Conservation (phyloP, 306 rosid species). For the Gastrolobium villosum region DNA sequence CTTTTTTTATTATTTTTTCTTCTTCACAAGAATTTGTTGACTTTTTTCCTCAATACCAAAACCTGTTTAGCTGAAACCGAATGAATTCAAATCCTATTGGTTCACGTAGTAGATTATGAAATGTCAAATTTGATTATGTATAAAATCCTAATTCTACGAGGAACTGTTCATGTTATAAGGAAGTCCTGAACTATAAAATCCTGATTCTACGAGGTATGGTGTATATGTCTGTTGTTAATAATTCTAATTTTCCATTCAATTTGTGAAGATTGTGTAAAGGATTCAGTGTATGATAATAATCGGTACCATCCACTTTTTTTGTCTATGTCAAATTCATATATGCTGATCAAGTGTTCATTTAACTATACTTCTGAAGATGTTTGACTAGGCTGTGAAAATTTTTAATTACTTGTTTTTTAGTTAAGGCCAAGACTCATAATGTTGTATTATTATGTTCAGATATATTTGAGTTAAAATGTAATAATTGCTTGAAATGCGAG, state of each 20-base stretch:
- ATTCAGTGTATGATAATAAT: neutral
- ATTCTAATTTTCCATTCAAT: neutral
- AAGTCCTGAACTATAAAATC: neutral
- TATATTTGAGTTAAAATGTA: constrained; percentile 8
- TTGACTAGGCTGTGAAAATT: neutral
- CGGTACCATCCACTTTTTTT: neutral
- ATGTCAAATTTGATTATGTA: neutral
- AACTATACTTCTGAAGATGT: neutral
- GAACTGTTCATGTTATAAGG: no score
- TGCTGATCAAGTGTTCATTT: constrained; percentile 25
- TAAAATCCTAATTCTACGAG: neutral
- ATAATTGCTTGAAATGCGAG: constrained; percentile 6
- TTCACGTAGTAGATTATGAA: neutral
- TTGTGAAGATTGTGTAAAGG: constrained; percentile 3
- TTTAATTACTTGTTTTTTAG: neutral
- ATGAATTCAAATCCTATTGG: neutral
- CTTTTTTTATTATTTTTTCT: no score
- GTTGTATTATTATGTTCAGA: neutral
- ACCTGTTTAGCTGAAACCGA: neutral
- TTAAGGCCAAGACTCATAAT: neutral
- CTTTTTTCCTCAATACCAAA: neutral
- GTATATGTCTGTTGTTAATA: neutral
- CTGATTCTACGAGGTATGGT: neutral
- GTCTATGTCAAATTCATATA: neutral
- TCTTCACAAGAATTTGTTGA: neutral